These are phyloP conservation scores for Globisporangium barbulae DNA, from an alignment of 352 stramenopile genomes.

Conservation along the genomic window DNA sequence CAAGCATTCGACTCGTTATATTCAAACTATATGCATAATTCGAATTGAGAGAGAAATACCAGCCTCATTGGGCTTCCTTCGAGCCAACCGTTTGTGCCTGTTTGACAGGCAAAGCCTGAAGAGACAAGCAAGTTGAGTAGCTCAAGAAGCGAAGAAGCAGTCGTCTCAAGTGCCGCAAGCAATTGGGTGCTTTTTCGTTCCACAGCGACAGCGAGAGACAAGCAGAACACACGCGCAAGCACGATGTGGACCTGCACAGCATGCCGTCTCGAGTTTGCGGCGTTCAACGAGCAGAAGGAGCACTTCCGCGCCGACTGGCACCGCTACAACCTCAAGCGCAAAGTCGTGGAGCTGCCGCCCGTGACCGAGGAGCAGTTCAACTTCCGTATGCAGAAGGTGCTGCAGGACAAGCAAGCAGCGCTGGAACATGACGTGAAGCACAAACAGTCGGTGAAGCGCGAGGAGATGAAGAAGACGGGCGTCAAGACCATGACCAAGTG, in stretches of 20 bases:
- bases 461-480: slow-evolving; percentile 64
- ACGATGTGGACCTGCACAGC: slow-evolving; percentile 81
- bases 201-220: background rate
- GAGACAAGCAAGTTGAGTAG: slow-evolving; percentile 3
- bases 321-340: slow-evolving; percentile 95
- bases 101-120: slow-evolving; percentile 5
- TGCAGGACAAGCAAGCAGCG: slow-evolving; percentile 53
- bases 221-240: background rate
- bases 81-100: slow-evolving; percentile 4
- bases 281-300: slow-evolving; percentile 68
- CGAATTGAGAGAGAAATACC: background rate
- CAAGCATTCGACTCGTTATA: background rate
- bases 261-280: slow-evolving; percentile 66
- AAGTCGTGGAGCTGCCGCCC: slow-evolving; percentile 92
- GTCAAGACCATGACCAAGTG: slow-evolving; percentile 81
- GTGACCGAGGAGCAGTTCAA: slow-evolving; percentile 89
- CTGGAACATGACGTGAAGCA: slow-evolving; percentile 62
- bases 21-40: background rate
- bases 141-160: background rate
- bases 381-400: slow-evolving; percentile 71
- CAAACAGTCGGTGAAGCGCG: slow-evolving; percentile 63
- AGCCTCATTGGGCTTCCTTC: background rate
- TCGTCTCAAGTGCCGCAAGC: background rate
- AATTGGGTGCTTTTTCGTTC: slow-evolving; percentile 3
- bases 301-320: slow-evolving; percentile 98